Conservation (phyloP, 176 grass and related monocot species). For the Carex cristatella region DNA sequence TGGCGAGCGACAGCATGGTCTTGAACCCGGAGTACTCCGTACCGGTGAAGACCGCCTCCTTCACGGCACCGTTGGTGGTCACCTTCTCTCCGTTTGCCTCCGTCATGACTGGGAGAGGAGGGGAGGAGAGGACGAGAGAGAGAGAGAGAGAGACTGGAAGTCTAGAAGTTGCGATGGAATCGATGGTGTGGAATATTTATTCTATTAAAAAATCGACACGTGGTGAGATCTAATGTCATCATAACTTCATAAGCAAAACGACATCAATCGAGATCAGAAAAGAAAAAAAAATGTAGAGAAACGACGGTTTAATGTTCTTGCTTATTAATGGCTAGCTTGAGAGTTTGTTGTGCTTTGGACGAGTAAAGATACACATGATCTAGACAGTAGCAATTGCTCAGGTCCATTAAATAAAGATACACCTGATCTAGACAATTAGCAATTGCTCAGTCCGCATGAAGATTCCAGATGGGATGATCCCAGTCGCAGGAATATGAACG, state of each 20-base stretch:
- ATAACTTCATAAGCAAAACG: not conserved
- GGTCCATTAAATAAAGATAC: too few species aligned
- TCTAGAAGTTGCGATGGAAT: not conserved
- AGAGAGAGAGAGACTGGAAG: not conserved
- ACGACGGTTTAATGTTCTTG: not conserved
- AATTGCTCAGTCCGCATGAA: too few species aligned
- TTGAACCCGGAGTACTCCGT: conserved; percentile 49
- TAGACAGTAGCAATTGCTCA: too few species aligned
- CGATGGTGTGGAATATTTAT: not conserved
- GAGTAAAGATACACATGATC: too few species aligned
- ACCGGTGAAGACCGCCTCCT: conserved; percentile 40
- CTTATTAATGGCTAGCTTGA: too few species aligned
- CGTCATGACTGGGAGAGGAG: not conserved
- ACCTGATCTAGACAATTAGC: too few species aligned
- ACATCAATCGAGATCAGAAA: not conserved
- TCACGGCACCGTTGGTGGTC: conserved; percentile 6
- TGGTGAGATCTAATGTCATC: not conserved
- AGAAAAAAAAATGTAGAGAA: not conserved
- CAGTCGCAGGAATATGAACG: too few species aligned
- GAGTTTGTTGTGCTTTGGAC: too few species aligned
- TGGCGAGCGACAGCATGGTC: conserved; percentile 57
- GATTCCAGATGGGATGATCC: too few species aligned
- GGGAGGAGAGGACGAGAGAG: not conserved
- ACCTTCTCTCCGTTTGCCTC: conserved; percentile 16
- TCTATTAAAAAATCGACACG: not conserved